phyloP scores from a whole-genome alignment of 163 green algal species.

The Chloroidium sp. region DNA sequence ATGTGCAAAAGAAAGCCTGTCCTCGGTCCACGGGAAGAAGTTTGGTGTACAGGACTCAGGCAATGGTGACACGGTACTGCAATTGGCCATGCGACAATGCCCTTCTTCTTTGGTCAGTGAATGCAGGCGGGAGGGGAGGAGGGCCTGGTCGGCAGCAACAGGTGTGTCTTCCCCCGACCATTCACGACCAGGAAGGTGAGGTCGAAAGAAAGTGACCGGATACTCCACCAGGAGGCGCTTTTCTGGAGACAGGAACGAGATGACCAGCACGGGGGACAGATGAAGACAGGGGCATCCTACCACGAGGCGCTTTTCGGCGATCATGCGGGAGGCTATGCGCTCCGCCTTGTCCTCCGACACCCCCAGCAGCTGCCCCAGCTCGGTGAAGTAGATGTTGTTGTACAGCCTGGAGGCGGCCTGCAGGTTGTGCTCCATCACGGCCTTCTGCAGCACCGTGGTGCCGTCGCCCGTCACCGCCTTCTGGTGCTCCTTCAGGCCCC shows the following conservation, averaged over 20 bases:
- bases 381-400: conserved; percentile 80
- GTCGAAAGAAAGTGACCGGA: too few relatives aligned
- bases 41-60: too few relatives aligned
- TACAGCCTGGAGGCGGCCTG: conserved; percentile 82
- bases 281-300: conserved; percentile 6
- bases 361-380: conserved; percentile 84
- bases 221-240: too few relatives aligned
- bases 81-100: too few relatives aligned
- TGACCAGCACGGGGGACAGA: neutral
- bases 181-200: too few relatives aligned
- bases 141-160: neutral
- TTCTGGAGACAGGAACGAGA: neutral
- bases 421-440: conserved; percentile 93
- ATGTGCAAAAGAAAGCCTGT: neutral
- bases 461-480: conserved; percentile 68
- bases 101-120: too few relatives aligned
- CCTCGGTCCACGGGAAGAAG: too few relatives aligned
- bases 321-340: conserved; percentile 65
- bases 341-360: conserved; percentile 65
- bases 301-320: conserved; percentile 64
- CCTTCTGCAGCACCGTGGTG: conserved; percentile 73
- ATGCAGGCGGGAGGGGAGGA: too few relatives aligned
- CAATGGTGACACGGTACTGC: too few relatives aligned
- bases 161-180: neutral
- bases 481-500: conserved; percentile 72